Evolutionary conservation across 2,329 filamentous ascomycete genomes (phyloP).

Genomic region (Clathrospora elynae): DNA sequence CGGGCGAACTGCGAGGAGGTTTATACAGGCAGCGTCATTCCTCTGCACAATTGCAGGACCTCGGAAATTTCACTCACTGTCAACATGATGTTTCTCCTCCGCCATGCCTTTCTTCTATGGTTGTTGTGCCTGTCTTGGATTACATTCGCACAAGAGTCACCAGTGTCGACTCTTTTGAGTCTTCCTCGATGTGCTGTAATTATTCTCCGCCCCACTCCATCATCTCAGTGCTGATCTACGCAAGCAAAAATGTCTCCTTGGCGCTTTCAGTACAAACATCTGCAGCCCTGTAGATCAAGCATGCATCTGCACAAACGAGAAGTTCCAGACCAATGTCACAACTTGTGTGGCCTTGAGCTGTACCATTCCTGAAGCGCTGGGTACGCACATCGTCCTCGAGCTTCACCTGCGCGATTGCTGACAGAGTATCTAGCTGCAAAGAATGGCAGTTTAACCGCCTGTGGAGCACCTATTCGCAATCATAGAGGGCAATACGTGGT

Average conservation of each 20-base stretch:
- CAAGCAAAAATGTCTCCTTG: constrained; percentile 20
- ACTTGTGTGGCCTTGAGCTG: constrained; percentile 25
- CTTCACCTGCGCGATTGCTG: background rate
- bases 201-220: background rate
- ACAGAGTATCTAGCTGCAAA: constrained; percentile 42
- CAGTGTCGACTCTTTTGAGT: background rate
- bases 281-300: constrained; percentile 26
- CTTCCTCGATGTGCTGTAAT: constrained; percentile 26
- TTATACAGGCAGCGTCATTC: no score
- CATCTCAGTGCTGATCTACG: background rate
- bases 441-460: constrained; percentile 50
- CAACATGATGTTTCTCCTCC: constrained; percentile 6
- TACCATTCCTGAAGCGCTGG: constrained; percentile 29
- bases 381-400: constrained; percentile 13
- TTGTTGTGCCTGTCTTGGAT: constrained; percentile 6
- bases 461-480: constrained; percentile 48
- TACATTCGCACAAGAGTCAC: constrained; percentile 8
- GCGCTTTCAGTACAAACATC: constrained; percentile 20
- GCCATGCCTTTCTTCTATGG: constrained; percentile 7
- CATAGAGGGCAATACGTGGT: constrained; percentile 41
- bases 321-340: constrained; percentile 28
- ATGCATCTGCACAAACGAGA: constrained; percentile 31
- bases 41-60: no score
- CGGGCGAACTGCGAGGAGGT: no score
- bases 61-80: no score